Percentiles rank a stretch among this genome's conserved stretches.
Evolutionary conservation across 352 stramenopile genomes (phyloP).

Genomic region (Blastocystis sp.): DNA sequence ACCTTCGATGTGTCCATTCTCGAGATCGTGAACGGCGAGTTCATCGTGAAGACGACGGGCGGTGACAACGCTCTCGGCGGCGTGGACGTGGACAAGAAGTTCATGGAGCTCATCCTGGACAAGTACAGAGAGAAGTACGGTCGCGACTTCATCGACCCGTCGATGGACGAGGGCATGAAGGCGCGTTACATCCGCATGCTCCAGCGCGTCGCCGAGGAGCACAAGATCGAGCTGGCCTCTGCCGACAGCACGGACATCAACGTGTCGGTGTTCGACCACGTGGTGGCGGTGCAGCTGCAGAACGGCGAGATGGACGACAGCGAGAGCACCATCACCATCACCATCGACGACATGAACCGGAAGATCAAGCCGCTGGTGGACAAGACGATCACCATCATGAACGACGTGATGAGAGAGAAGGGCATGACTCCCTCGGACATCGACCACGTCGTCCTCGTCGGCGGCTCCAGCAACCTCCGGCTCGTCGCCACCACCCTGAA

Average conservation of each 20-base stretch:
- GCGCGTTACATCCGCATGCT: background rate
- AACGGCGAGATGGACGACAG: background rate
- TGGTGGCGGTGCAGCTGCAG: background rate
- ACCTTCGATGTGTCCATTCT: conserved; percentile 80
- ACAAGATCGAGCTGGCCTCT: background rate
- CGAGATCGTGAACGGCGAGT: background rate
- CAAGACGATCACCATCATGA: background rate
- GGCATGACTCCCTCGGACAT: conserved; percentile 75
- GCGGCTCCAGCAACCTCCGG: conserved; percentile 78
- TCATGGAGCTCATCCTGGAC: background rate
- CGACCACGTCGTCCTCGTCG: conserved; percentile 81
- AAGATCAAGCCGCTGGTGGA: background rate
- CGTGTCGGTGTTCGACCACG: background rate
- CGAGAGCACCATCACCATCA: background rate
- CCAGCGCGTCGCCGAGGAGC: background rate
- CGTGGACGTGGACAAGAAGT: conserved; percentile 81
- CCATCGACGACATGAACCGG: background rate
- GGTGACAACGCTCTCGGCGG: conserved; percentile 87
- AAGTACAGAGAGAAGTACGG: background rate
- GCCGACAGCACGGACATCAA: background rate
- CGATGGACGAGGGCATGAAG: background rate
- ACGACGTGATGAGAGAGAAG: background rate
- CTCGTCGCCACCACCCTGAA: conserved; percentile 78
- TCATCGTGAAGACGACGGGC: conserved; percentile 81
- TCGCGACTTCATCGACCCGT: background rate